Evolutionary conservation across 1,284 basidiomycete genomes (phyloP), one percentile per base, ranked within the genome.

Genomic region (Trichosporon coremiiforme): DNA sequence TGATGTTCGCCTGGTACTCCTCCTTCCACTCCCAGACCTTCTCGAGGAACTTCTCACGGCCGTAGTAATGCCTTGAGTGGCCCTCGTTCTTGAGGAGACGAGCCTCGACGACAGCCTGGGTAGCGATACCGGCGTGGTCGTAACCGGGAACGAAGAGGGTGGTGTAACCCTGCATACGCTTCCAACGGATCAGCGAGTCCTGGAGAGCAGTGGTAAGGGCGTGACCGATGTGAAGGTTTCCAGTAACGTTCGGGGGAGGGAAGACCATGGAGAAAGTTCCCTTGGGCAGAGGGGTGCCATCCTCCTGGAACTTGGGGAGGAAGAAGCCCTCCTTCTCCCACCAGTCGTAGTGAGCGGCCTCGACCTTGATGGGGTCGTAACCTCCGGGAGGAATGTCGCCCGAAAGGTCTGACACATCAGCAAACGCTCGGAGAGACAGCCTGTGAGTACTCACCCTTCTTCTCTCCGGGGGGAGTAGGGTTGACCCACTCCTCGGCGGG

Each of bases 231-330:
- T 99, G 97, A 68, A 99, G 85, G 74, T 90, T 92, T 25, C 97
- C 97, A 0, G 97, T 99, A 75, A 99, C 95, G 80, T 99, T 99
- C n/a, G 97, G 97, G 12, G 97, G 97, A 36, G 97, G 97, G 4
- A 90, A 88, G 0, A 95, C 92, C 64, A 99, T 89, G 73, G 95
- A 90, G 81, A 99, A 99, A 7, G 86, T 84, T 33, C 90, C 92
- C 71, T 90, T 87, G 1, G 87, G 83, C 35, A 84, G 75, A 4
- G 84, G 76, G 33, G 82, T 86, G 65, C 89, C 89, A 73, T 90
- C 86, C 12, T 86, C 76, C 9, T 86, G 85, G 73, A 90, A 85
- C 70, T 89, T 87, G 0, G 97, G 97, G 75, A 90, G 87, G 87
- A 98, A 99, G 87, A 91, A 97, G 13, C 93, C 93, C 80, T 92